Base-by-base conservation (phyloP, 495 filamentous ascomycete genomes). In the Aspergillus cavernicola region DNA sequence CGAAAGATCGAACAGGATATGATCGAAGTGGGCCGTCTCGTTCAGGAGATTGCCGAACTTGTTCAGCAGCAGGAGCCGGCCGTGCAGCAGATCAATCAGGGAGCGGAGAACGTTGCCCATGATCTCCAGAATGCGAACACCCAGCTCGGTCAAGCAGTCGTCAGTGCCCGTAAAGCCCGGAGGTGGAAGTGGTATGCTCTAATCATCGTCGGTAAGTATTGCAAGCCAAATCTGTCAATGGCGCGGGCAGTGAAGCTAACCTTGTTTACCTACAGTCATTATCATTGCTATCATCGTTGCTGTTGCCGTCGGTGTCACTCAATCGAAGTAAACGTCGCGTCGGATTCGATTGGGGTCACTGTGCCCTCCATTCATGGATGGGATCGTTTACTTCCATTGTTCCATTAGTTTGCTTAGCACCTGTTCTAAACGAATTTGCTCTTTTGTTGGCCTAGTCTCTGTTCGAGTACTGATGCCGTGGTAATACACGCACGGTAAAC, bases 131-230 rank as follows among this genome's bases (percentile, higher is more conserved):
- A 89, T 59, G 95, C 84, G 46, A 95, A 92, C 63, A 78, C 80
- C 47, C 80, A 97, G 71, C 82, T 97, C 32, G 82, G 75, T 38
- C 76, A 77, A 15, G 95, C 92, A 13, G 85, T 95, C 41, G 73
- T 74, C 28, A 95, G 87, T 55, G 92, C 95, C n/a, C 73, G 84
- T 60, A 80, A 80, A 45, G 84, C 86, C 31, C 81, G 89, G 56
- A 88, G 84, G 74, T 97, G 95, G 90, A 98, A 97, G 88, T 98
- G 93, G 93, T 92, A 89, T 64, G 96, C 91, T 71, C 69, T 97
- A 64, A 80, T 86, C 60, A 88, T 97, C 58, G 64, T 80, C 56
- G 74, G 88, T 92, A 83, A 73, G 87, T 89, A 40, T 48, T 39
- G 5, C 40, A 2, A 7, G 8, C 12, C 10, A 40, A 36, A 28